These are phyloP conservation scores for Trifolium fragiferum DNA, from an alignment of 306 rosid genomes.

Conservation along the genomic window DNA sequence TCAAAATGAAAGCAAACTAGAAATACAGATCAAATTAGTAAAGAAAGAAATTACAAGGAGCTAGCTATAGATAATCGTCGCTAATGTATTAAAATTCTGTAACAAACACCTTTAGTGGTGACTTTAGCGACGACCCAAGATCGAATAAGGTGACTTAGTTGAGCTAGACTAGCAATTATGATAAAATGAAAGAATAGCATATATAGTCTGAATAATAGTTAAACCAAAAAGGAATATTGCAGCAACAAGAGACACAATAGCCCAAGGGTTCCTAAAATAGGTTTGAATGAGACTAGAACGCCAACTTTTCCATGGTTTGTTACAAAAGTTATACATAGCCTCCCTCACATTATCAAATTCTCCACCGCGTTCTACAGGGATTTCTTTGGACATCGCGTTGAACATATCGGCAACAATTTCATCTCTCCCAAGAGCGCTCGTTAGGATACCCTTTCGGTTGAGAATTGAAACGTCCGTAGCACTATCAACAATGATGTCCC, in stretches of 20 bases:
- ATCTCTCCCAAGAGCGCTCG: constrained; percentile 48
- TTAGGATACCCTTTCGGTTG: constrained; percentile 26
- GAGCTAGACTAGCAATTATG: background rate
- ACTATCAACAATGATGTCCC: constrained; percentile 52
- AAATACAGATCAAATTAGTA: background rate
- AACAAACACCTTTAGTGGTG: too few relatives aligned
- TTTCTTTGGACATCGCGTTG: constrained; percentile 37
- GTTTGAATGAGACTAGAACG: constrained; percentile 43
- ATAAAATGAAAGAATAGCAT: constrained; percentile 3
- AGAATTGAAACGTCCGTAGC: constrained; percentile 45
- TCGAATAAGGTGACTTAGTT: too few relatives aligned
- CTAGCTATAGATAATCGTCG: too few relatives aligned
- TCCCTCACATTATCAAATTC: constrained; percentile 17
- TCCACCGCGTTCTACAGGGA: constrained; percentile 9
- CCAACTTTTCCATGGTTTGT: constrained; percentile 45
- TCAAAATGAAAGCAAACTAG: background rate
- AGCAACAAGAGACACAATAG: constrained; percentile 38
- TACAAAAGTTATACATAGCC: constrained; percentile 29
- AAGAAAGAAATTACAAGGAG: too few relatives aligned
- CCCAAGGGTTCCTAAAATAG: constrained; percentile 51
- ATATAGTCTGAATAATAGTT: constrained; percentile 36
- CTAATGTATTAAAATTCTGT: too few relatives aligned
- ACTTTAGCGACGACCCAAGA: too few relatives aligned
- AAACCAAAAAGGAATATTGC: constrained; percentile 40
- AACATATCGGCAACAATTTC: constrained; percentile 41